These are phyloP conservation scores for Lotus japonicus DNA, from an alignment of 306 rosid genomes.

Conservation along the genomic window DNA sequence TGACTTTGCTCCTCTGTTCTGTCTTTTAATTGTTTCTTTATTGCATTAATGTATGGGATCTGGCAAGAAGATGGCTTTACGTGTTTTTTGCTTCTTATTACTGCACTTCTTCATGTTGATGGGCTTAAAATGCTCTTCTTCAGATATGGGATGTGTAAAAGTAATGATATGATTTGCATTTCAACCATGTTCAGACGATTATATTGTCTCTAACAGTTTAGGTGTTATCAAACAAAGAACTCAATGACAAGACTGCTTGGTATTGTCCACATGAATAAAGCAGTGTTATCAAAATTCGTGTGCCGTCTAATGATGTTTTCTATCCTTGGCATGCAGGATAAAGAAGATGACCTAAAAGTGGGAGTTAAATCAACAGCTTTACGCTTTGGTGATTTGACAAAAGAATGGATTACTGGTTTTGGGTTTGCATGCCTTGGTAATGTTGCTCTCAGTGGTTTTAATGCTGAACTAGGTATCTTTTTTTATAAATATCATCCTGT, in stretches of 20 bases:
- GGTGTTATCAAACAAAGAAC: conserved; percentile 1
- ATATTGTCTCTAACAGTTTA: background rate
- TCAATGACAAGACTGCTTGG: conserved; percentile 1
- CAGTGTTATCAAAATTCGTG: conserved; percentile 9
- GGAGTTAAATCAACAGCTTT: conserved; percentile 96
- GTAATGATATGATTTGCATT: background rate
- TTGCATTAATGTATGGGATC: background rate
- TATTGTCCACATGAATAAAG: conserved; percentile 7
- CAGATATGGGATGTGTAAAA: background rate
- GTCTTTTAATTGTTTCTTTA: background rate
- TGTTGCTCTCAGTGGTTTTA: conserved; percentile 76
- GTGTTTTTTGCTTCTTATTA: background rate
- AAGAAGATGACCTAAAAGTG: conserved; percentile 84
- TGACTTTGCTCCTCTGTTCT: conserved; percentile 1
- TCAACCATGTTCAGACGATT: conserved; percentile 10
- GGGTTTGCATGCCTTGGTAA: conserved; percentile 64
- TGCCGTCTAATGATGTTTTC: background rate
- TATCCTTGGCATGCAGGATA: conserved; percentile 57
- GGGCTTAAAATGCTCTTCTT: background rate
- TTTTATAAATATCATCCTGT: background rate
- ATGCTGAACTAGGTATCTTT: conserved; percentile 69
- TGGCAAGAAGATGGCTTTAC: background rate
- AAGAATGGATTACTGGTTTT: conserved; percentile 74
- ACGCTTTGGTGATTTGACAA: conserved; percentile 77
- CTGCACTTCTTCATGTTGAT: background rate